Base-by-base conservation (phyloP, 352 stramenopile genomes). In the Phytophthora meadii region DNA sequence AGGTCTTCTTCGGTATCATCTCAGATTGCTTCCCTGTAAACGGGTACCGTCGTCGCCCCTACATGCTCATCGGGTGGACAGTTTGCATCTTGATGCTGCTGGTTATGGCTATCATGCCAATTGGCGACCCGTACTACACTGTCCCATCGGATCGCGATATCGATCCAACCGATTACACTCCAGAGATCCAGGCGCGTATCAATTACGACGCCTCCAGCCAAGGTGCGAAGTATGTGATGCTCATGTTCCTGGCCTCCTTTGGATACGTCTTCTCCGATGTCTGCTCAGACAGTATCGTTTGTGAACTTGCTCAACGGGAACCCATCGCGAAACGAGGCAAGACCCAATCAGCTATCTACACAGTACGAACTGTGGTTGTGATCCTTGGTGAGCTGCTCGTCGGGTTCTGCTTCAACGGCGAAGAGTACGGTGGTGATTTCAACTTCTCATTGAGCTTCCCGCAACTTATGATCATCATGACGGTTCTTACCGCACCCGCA, bases 1-100 rank as follows among this genome's bases (percentile, higher is more conserved):
- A 65, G n/a, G 57, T 65, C 14, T 65, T 65, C 22, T 65, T 65
- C 39, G 57, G 57, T 22, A 59, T 65, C 47, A 65, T 65, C 10
- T 65, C 57, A 17, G 47, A 65, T 37, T 65, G 57, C 36, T 59
- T 65, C 57, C 57, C 47, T 4, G 59, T 65, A 24, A 10, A 30
- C 9, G 57, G 57, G 0, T 65, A 59, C 12, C 57, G 47, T 25
- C 57, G 57, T 45, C 57, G 57, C 25, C 57, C 57, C 15, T 65
- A 65, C 57, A 65, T 65, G 57, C 19, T 65, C 12, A 59, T 65
- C 36, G 57, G 57, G 2, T 65, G 57, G 57, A 65, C 57, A 17
- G 28, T 65, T 49, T 65, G 57, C 39, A 59, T 65, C n/a, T 17
- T 58, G 17, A 65, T 65, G 57, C 48, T 58, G 49, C 57, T 59